Evolutionary conservation across 495 filamentous ascomycete genomes (phyloP).

Genomic region (Penicillium mononematosum): DNA sequence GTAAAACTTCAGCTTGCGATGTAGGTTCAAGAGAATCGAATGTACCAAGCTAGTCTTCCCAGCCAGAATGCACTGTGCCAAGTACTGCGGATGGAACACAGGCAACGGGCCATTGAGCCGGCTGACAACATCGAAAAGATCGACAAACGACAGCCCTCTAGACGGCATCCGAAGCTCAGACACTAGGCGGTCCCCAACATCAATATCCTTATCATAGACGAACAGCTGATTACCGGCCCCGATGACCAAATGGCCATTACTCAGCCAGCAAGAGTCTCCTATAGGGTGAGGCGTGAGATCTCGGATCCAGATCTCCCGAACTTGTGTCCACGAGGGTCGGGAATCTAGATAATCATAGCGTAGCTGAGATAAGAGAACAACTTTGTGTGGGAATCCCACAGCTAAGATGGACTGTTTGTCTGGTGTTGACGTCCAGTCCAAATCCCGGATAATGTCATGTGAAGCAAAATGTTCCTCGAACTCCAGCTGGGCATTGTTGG

Average conservation of each 20-base stretch:
- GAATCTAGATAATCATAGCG: slow-evolving; percentile 91
- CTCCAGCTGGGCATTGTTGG: slow-evolving; percentile 76
- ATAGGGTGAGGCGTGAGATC: slow-evolving; percentile 89
- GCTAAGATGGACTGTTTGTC: slow-evolving; percentile 89
- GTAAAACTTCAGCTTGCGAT: slow-evolving; percentile 77
- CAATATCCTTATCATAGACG: slow-evolving; percentile 72
- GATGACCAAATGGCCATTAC: slow-evolving; percentile 77
- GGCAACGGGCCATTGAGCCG: slow-evolving; percentile 84
- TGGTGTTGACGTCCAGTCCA: slow-evolving; percentile 94
- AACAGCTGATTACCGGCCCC: slow-evolving; percentile 94
- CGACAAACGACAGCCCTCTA: slow-evolving; percentile 46
- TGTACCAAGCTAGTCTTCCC: slow-evolving; percentile 76
- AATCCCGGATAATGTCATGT: slow-evolving; percentile 74
- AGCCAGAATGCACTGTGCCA: slow-evolving; percentile 82
- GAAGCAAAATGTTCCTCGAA: slow-evolving; percentile 71
- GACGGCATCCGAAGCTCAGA: slow-evolving; percentile 62
- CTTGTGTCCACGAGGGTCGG: slow-evolving; percentile 84
- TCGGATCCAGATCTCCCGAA: slow-evolving; percentile 77
- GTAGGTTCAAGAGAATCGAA: slow-evolving; percentile 69
- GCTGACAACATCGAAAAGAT: slow-evolving; percentile 79
- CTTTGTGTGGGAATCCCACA: slow-evolving; percentile 82
- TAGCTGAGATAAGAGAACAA: slow-evolving; percentile 84
- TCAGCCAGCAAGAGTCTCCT: slow-evolving; percentile 88
- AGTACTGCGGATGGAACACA: slow-evolving; percentile 88
- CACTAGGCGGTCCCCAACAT: slow-evolving; percentile 61